Conservation (phyloP, 805 yeast species). For the Ogataea nakhonphanomensis region DNA sequence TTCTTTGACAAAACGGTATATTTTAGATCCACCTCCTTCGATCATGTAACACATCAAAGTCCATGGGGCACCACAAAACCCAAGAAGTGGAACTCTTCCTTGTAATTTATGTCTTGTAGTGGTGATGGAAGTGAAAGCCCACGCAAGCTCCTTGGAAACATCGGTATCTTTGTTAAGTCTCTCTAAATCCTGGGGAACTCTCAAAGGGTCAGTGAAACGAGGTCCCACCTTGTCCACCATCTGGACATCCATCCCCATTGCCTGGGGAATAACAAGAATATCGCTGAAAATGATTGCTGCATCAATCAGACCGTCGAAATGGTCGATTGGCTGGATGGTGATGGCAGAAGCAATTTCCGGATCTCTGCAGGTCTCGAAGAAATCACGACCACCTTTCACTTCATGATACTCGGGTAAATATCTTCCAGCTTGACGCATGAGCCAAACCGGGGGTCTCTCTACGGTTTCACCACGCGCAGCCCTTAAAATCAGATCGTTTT, state of each 20-base stretch:
- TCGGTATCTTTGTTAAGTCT: conserved; percentile 58
- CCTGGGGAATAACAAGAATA: conserved; percentile 94
- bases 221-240: conserved; percentile 97
- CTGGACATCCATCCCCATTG: conserved; percentile 92
- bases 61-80: conserved; percentile 99
- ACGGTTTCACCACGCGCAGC: conserved; percentile 90
- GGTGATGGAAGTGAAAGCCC: conserved; percentile 95
- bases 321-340: conserved; percentile 93
- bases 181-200: conserved; percentile 64
- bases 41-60: conserved; percentile 94
- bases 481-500: conserved; percentile 86
- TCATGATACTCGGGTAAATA: conserved; percentile 88
- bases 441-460: conserved; percentile 97
- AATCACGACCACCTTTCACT: conserved; percentile 81
- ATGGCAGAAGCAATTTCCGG: conserved; percentile 91
- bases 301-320: conserved; percentile 83
- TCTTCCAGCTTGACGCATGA: conserved; percentile 98
- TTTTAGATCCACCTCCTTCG: conserved; percentile 93
- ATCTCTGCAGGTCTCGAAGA: conserved; percentile 92
- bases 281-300: conserved; percentile 97
- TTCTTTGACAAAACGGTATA: conserved; percentile 86
- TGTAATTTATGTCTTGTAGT: conserved; percentile 79
- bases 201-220: conserved; percentile 81
- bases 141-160: conserved; percentile 71
- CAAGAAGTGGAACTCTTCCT: conserved; percentile 91